Evolutionary conservation across 2,329 filamentous ascomycete genomes (phyloP), one percentile per base, ranked within the genome.

Genomic region (Knufia fluminis): DNA sequence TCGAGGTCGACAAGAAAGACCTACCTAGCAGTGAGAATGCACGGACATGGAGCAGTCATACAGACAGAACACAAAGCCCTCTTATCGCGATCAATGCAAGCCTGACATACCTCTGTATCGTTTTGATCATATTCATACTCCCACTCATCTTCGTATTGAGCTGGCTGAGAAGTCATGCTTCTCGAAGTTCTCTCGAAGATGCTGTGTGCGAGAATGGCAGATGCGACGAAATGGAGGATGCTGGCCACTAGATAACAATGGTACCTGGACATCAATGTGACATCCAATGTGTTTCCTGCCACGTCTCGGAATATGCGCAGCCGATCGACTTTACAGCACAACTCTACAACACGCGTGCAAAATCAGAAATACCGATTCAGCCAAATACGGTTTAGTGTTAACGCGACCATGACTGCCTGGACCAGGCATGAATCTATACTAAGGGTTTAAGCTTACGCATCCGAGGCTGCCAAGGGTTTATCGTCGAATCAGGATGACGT

Each of bases 1-100:
- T 83, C 79, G 51, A 82, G 65, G 35, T 77, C 78, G 48, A 83
- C 68, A 60, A 78, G 80, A 57, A 79, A 74, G 49, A 75, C 73
- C 69, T 82, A 48, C 26, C 23, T 32, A 20, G 8, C 17, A 16
- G 35, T 48, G 35, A 48, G 45, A 26, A 48, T 31, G 20, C 31
- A 40, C 23, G 17, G 47, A 38, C 28, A 43, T 22, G 22, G 51
- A 51, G 52, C 36, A 40, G 45, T 43, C 42, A 52, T 52, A 24
- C 22, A 42, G 28, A 41, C 44, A 54, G 38, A 46, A 44, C 35
- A 38, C 32, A 32, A 14, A 39, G 39, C 19, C 43, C 26, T 24
- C 28, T 10, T n/a, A 24, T 38, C 19, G 36, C 28, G 26, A 26
- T 32, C 12, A 20, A 17, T 28, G 23, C 33, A n/a, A 46, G 49